Percentiles rank a stretch among this genome's conserved stretches.
Conservation (phyloP, 1,284 basidiomycete species). For the Earliella scabrosa region DNA sequence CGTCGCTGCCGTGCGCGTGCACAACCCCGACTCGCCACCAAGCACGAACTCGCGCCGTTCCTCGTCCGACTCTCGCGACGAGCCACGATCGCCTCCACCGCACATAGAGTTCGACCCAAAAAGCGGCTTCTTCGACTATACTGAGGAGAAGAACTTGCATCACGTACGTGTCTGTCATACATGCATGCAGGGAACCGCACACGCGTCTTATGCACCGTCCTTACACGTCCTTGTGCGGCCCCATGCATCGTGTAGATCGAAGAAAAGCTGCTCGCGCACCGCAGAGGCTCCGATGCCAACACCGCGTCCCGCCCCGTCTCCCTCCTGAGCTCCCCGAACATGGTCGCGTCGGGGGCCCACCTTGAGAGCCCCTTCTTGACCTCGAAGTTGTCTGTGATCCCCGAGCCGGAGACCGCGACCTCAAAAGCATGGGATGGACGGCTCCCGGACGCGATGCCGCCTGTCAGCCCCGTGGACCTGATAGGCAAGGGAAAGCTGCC, state of each 20-base stretch:
- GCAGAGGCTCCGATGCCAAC: slow-evolving; percentile 47
- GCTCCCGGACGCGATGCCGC: slow-evolving; percentile 30
- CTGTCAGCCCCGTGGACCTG: slow-evolving; percentile 45
- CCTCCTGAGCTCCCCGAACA: slow-evolving; percentile 38
- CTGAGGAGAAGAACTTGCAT: slow-evolving; percentile 72
- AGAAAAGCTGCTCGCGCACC: slow-evolving; percentile 69
- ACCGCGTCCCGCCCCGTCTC: slow-evolving; percentile 37
- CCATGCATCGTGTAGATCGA: slow-evolving; percentile 56
- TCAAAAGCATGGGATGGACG: slow-evolving; percentile 5
- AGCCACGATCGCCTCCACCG: slow-evolving; percentile 33
- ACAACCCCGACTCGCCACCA: slow-evolving; percentile 1
- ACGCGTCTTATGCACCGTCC: neutral
- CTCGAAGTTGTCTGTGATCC: slow-evolving; percentile 45
- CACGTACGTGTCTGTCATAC: slow-evolving; percentile 55
- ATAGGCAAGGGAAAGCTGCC: slow-evolving; percentile 24
- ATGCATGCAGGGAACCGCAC: no score
- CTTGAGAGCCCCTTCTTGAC: slow-evolving; percentile 44
- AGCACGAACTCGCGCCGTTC: slow-evolving; percentile 3
- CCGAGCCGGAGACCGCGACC: slow-evolving; percentile 34
- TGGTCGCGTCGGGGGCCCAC: slow-evolving; percentile 41
- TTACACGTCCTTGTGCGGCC: neutral
- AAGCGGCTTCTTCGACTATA: slow-evolving; percentile 78
- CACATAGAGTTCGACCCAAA: slow-evolving; percentile 60
- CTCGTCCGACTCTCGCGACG: slow-evolving; percentile 18
- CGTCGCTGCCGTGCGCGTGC: neutral